Evolutionary conservation across 2,329 filamentous ascomycete genomes (phyloP).

Genomic region (Fusarium sp.): DNA sequence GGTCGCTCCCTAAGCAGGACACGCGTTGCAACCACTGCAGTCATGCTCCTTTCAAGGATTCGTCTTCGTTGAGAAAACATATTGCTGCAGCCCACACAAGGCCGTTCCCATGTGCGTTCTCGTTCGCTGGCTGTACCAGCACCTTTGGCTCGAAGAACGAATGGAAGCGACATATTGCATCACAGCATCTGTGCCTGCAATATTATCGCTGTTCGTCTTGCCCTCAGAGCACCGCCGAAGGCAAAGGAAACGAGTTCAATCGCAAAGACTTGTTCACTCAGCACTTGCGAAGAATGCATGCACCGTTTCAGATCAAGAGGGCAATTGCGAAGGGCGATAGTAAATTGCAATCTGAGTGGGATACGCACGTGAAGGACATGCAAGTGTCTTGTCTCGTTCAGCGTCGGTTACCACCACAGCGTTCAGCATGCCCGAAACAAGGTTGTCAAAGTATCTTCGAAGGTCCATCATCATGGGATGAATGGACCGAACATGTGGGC

Average conservation of each 20-base stretch:
- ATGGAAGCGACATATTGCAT: constrained; percentile 95
- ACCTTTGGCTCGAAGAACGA: constrained; percentile 95
- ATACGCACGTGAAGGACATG: constrained; percentile 75
- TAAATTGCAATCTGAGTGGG: constrained; percentile 72
- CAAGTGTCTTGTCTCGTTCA: constrained; percentile 79
- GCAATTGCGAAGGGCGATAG: constrained; percentile 68
- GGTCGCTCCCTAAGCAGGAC: constrained; percentile 69
- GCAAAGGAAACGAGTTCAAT: constrained; percentile 81
- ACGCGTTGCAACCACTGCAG: constrained; percentile 72
- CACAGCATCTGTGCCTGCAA: constrained; percentile 82
- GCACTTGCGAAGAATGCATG: constrained; percentile 94
- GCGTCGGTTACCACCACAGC: constrained; percentile 76
- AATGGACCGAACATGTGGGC: constrained; percentile 92
- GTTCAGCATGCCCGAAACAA: constrained; percentile 76
- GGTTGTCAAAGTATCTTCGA: constrained; percentile 80
- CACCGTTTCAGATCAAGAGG: constrained; percentile 73
- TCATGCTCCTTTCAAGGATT: constrained; percentile 75
- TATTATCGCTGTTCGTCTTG: constrained; percentile 75
- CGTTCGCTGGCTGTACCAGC: constrained; percentile 83
- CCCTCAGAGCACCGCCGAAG: constrained; percentile 64
- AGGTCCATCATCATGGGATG: constrained; percentile 83
- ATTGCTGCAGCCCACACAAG: constrained; percentile 76
- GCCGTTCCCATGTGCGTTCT: constrained; percentile 87
- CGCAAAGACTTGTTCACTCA: constrained; percentile 97
- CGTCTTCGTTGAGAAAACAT: constrained; percentile 74